Evolutionary conservation across 2,329 filamentous ascomycete species (phyloP), one percentile per base, ranked within the genome.

Genomic region (Calonectria hawksworthii): DNA sequence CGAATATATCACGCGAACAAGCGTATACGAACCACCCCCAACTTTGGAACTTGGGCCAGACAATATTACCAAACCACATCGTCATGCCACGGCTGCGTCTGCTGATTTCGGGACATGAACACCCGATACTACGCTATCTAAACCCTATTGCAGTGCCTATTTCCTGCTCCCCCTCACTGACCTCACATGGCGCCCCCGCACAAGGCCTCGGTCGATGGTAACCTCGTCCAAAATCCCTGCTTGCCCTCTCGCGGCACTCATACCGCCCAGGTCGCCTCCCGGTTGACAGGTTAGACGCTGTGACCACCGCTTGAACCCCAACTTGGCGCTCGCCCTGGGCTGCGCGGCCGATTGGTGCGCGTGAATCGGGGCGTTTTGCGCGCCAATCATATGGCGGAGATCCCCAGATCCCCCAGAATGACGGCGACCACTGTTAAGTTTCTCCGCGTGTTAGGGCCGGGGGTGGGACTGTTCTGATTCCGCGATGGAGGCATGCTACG

Each of bases 141-240:
- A 69, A 73, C 59, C 54, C 66, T 69, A 69, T 59, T 63, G 26
- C 30, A 23, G 41, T 41, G 52, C 26, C 14, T 36, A 6, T 38
- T 32, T 47, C 38, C n/a, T 56, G 23, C 8, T 47, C 21, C 34
- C 64, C 32, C 70, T 64, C 51, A 52, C 41, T 23, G 26, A 23
- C 38, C 71, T 73, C 71, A 66, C 71, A 69, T 73, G 71, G 66
- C 71, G 66, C 71, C 71, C 71, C 71, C 71, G 66, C 71, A 70
- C 38, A 30, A 61, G 38, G 50, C 70, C 70, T 73, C 70, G 64
- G 65, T 64, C 70, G 30, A 61, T 50, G 28, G 34, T 44, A 64
- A 30, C 65, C 65, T 73, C 64, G 36, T 38, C 18, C 10, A 51
- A 30, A 70, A 63, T 38, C 70, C 70, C 59, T 65, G 71, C 71